phyloP scores from a whole-genome alignment of 768 basidiomycete species.

The Xerocomus brunneocitrinus region DNA sequence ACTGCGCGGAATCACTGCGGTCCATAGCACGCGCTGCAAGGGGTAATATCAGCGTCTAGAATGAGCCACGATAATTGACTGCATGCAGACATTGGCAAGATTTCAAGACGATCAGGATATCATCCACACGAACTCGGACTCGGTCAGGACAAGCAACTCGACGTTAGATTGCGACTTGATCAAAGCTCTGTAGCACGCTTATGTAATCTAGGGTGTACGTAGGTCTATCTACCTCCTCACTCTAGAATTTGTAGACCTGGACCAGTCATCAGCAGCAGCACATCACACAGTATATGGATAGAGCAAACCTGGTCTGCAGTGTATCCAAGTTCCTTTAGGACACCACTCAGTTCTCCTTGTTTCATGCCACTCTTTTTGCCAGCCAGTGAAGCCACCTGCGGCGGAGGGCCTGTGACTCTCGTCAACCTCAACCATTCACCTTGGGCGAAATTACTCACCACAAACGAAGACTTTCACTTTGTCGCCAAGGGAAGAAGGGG shows the following conservation, averaged over 20 bases:
- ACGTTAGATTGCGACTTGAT: conserved; percentile 20
- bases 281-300: not conserved
- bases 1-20: conserved; percentile 40
- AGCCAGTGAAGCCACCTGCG: conserved; percentile 81
- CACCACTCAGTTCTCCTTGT: conserved; percentile 78
- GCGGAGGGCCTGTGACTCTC: conserved; percentile 57
- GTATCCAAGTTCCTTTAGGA: conserved; percentile 87
- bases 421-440: not conserved
- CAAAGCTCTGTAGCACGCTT: conserved; percentile 18
- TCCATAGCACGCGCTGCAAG: conserved; percentile 38
- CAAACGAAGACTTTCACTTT: conserved; percentile 90
- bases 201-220: conserved; percentile 25
- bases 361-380: conserved; percentile 85
- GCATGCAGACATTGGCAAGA: not conserved
- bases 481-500: conserved; percentile 56
- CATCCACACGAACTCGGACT: conserved; percentile 8
- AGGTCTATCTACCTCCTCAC: not conserved
- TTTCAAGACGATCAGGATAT: conserved; percentile 15
- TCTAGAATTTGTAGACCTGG: conserved; percentile 41
- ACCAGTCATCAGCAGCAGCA: conserved; percentile 3
- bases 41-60: conserved; percentile 8
- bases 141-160: not conserved
- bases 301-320: conserved; percentile 71
- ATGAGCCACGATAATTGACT: conserved; percentile 1
- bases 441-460: conserved; percentile 44